Evolutionary conservation across 108 stramenopile genomes (phyloP).

Genomic region (Nitzschia sp.): DNA sequence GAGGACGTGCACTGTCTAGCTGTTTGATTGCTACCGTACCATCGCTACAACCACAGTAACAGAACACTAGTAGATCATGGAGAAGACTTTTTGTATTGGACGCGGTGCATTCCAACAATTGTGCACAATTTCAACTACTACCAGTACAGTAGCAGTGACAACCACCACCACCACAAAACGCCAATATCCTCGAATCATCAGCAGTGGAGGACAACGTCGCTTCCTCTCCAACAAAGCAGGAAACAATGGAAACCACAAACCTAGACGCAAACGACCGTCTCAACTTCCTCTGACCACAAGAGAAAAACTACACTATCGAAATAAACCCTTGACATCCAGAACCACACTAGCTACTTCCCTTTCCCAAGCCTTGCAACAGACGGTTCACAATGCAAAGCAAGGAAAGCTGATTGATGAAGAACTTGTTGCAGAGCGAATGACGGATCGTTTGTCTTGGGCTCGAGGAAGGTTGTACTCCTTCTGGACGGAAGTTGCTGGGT

Average conservation of each 20-base stretch:
- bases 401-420: constrained; percentile 1
- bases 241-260: neutral
- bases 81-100: no score
- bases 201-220: no score
- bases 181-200: no score
- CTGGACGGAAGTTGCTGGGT: neutral
- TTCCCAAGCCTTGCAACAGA: neutral
- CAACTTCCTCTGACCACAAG: neutral
- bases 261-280: neutral
- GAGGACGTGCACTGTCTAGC: no score
- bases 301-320: neutral
- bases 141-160: no score
- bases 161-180: no score
- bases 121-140: no score
- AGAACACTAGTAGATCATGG: no score
- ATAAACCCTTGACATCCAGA: no score
- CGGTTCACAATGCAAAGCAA: neutral
- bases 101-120: no score
- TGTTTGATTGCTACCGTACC: no score
- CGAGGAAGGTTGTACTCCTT: neutral
- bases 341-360: neutral
- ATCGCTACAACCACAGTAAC: no score
- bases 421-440: constrained; percentile 14
- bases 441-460: constrained; percentile 8
- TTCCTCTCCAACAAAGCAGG: neutral